Conservation (phyloP, 345 rosid genomes). For the Citrus sp. region DNA sequence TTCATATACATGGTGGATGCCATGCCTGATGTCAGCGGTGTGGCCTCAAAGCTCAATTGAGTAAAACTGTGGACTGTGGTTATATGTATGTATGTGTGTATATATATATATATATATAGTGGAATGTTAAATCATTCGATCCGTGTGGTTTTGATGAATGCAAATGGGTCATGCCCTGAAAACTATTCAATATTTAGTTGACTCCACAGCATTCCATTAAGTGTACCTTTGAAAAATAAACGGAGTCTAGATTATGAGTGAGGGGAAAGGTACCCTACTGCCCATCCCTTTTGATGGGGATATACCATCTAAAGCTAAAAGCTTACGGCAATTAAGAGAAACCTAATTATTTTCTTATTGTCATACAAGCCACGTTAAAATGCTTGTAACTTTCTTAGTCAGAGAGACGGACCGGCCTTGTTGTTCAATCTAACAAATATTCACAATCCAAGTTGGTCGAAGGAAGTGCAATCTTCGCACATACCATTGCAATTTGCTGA, state of each 20-base stretch:
- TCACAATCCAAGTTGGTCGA: no score
- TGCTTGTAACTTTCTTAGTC: neutral
- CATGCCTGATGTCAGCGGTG: no score
- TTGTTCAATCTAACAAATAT: neutral
- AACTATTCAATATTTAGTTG: neutral
- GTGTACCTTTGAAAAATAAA: conserved; percentile 11
- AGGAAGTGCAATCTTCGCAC: no score
- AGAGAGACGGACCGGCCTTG: neutral
- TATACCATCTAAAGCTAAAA: neutral
- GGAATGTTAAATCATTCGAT: conserved; percentile 19
- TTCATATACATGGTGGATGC: no score
- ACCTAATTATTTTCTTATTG: neutral
- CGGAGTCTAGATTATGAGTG: no score
- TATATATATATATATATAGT: neutral
- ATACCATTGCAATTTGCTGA: no score
- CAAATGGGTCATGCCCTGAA: neutral
- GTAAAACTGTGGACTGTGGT: neutral
- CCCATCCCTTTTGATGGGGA: conserved; percentile 10
- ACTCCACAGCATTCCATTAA: conserved; percentile 15
- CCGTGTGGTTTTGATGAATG: neutral
- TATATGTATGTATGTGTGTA: no score
- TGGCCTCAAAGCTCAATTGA: no score
- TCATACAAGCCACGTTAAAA: neutral
- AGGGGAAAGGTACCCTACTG: no score
- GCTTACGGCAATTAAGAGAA: neutral